Conservation (phyloP, 2,329 filamentous ascomycete species). For the Lachnellula hyalina region DNA sequence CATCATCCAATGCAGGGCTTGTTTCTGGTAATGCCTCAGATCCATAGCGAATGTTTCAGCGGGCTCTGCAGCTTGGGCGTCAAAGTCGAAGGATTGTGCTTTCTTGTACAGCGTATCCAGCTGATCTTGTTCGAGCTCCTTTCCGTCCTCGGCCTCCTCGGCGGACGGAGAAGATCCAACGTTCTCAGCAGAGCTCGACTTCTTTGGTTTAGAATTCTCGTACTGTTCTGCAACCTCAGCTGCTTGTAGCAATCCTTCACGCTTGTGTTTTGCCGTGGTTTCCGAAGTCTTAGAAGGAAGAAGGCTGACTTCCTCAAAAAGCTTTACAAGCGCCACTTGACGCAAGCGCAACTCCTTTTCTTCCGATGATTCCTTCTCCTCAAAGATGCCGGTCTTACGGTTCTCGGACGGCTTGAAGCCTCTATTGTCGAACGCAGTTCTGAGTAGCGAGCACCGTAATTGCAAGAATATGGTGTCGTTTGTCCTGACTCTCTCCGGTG, state of each 20-base stretch:
- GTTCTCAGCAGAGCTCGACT: conserved; percentile 13
- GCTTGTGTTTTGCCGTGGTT: conserved; percentile 68
- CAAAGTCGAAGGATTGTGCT: conserved; percentile 93
- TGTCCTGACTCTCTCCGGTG: conserved; percentile 75
- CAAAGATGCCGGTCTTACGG: conserved; percentile 67
- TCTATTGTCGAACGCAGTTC: conserved; percentile 63
- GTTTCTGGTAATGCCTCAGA: conserved; percentile 88
- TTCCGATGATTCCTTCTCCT: conserved; percentile 78
- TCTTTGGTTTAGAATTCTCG: conserved; percentile 47
- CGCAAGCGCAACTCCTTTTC: conserved; percentile 78
- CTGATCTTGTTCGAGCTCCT: conserved; percentile 92
- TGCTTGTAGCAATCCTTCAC: conserved; percentile 79
- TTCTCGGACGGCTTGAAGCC: conserved; percentile 63
- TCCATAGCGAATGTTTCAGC: conserved; percentile 75
- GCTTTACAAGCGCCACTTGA: conserved; percentile 80
- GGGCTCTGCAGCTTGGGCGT: conserved; percentile 81
- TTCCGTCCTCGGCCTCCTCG: conserved; percentile 69
- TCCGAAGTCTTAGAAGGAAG: conserved; percentile 70
- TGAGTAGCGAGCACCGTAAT: conserved; percentile 70
- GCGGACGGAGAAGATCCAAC: conserved; percentile 38
- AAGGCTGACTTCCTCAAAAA: conserved; percentile 86
- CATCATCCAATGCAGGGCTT: conserved; percentile 95
- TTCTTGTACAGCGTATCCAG: conserved; percentile 92
- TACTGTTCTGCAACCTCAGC: conserved; percentile 82
- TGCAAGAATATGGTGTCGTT: conserved; percentile 96